Evolutionary conservation across 2,329 filamentous ascomycete genomes (phyloP).

Genomic region (Ascocoryne sarcoides): DNA sequence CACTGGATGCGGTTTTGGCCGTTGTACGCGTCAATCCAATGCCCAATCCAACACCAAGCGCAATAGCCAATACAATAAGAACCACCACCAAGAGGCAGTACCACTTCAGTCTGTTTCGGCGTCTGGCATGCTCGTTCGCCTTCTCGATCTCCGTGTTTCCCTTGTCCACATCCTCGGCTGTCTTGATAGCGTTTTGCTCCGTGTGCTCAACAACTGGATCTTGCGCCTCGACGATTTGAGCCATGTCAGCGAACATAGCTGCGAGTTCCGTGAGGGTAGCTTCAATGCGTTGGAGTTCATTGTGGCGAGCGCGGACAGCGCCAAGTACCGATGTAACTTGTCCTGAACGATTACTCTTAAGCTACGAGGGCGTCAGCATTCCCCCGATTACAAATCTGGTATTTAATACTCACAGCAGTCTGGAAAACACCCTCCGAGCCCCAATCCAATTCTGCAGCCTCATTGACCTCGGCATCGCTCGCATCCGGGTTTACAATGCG

Average conservation of each 20-base stretch:
- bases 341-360: slow-evolving; percentile 65
- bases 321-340: slow-evolving; percentile 67
- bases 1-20: no score
- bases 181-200: slow-evolving; percentile 57
- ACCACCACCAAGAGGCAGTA: slow-evolving; percentile 58
- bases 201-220: slow-evolving; percentile 53
- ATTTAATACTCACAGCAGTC: slow-evolving; percentile 54
- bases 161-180: slow-evolving; percentile 56
- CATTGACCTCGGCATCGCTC: slow-evolving; percentile 60
- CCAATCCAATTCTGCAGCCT: slow-evolving; percentile 64
- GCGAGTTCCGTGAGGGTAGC: slow-evolving; percentile 63
- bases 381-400: not conserved
- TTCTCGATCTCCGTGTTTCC: slow-evolving; percentile 62
- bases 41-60: slow-evolving; percentile 40
- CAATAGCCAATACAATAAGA: slow-evolving; percentile 50
- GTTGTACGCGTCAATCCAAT: slow-evolving; percentile 22
- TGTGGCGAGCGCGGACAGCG: slow-evolving; percentile 73
- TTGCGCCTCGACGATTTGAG: slow-evolving; percentile 65
- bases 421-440: slow-evolving; percentile 75
- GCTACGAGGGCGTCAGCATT: slow-evolving; percentile 37
- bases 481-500: slow-evolving; percentile 75
- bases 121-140: slow-evolving; percentile 57
- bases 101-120: slow-evolving; percentile 72
- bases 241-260: slow-evolving; percentile 64
- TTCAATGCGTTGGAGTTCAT: slow-evolving; percentile 75